These are phyloP conservation scores for Pichia eremophila DNA, from an alignment of 805 yeast species.

Conservation along the genomic window DNA sequence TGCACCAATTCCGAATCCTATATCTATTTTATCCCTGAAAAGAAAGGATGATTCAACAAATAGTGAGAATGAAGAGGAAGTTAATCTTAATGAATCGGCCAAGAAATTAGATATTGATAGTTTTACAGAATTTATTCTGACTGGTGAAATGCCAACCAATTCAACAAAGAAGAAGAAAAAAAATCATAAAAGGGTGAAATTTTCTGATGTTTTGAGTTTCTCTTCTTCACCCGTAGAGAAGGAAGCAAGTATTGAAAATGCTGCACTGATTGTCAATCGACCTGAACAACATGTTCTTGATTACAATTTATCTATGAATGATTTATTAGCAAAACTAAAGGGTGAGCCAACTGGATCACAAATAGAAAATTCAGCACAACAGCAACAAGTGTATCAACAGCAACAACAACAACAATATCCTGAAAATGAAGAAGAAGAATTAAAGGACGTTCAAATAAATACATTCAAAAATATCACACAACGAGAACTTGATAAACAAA, in stretches of 20 bases:
- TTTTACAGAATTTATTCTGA: conserved; percentile 72
- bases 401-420: conserved; percentile 13
- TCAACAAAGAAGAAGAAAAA: conserved; percentile 26
- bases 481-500: conserved; percentile 2
- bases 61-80: neutral
- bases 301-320: conserved; percentile 69
- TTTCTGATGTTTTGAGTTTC: conserved; percentile 52
- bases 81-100: conserved; percentile 4
- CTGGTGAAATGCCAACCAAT: conserved; percentile 59
- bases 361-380: neutral
- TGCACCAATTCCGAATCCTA: conserved; percentile 72
- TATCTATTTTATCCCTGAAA: conserved; percentile 60
- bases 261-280: neutral
- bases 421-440: conserved; percentile 61
- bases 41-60: conserved; percentile 26
- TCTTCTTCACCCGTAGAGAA: conserved; percentile 19
- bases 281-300: conserved; percentile 33
- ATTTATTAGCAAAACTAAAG: conserved; percentile 42
- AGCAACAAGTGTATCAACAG: conserved; percentile 1
- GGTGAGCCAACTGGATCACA: conserved; percentile 11
- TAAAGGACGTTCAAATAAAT: conserved; percentile 27
- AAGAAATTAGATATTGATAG: conserved; percentile 68
- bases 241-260: conserved; percentile 3
- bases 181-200: conserved; percentile 55
- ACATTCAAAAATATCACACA: conserved; percentile 11